Base-by-base conservation (phyloP, 1,284 basidiomycete species). In the Leucoagaricus sp. region DNA sequence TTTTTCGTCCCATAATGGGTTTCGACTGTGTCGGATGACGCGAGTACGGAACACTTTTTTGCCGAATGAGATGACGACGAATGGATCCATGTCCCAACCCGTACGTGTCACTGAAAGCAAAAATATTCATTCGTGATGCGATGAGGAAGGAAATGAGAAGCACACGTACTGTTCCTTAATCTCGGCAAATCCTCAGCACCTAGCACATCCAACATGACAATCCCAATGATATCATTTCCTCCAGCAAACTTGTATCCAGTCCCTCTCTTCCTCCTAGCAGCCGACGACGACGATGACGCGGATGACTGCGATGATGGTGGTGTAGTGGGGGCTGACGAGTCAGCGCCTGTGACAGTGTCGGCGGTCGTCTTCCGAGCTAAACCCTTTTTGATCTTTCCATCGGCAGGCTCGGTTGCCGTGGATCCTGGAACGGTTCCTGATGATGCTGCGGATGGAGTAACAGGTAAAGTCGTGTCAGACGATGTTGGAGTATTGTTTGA, bases 11-110 rank as follows among this genome's bases (percentile, higher is more conserved):
- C 96, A 99, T 0, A 83, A 80, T 0, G 96, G 96, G 69, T 93
- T 94, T 59, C 94, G 83, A 12, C 87, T 90, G 69, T 96, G 93
- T 9, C 93, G 84, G 59, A 95, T 89, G 26, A 96, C 89, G 45
- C 94, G 87, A 0, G 95, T 98, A 3, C 96, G 83, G 75, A 98
- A 98, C 9, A 98, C 93, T 72, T 98, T 98, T 74, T 96, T 96
- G 34, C 95, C 93, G 63, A 99, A 98, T 2, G 93, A 95, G 62
- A 96, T 85, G 62, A 99, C 94, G 13, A 94, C 91, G 66, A 98
- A 98, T 0, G 95, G 95, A 66, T 99, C 95, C 95, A 98, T 98
- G 68, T 98, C 96, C 84, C 88, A 95, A 0, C 91, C 91, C 0
- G 84, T 91, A 2, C 89, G 82, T 2, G 87, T 93, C 83, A 93